A percentile compares a stretch with the other conserved stretches of the same genome.
Evolutionary conservation across 2,329 filamentous ascomycete genomes (phyloP).

Genomic region (Colletotrichum liaoningense): DNA sequence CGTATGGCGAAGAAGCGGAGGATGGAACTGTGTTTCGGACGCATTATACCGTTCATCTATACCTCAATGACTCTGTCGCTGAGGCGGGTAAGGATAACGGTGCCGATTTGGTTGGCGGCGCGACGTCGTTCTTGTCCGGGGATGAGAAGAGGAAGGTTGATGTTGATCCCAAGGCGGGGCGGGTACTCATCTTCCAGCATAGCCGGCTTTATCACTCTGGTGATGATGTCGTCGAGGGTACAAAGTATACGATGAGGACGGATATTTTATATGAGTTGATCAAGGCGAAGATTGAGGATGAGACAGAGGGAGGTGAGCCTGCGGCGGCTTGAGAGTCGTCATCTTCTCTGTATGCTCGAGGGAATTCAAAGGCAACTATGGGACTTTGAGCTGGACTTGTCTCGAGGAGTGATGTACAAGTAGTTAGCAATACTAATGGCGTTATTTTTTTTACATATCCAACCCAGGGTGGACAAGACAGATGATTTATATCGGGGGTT

Average conservation of each 20-base stretch:
- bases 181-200: slow-evolving; percentile 72
- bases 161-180: slow-evolving; percentile 66
- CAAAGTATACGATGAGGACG: slow-evolving; percentile 68
- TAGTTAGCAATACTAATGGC: too few species aligned
- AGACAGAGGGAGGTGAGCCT: neutral
- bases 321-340: neutral
- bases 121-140: slow-evolving; percentile 64
- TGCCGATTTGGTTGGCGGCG: slow-evolving; percentile 60
- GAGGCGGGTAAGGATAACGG: slow-evolving; percentile 45
- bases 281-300: neutral
- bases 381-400: too few species aligned
- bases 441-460: too few species aligned
- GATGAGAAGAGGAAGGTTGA: slow-evolving; percentile 58
- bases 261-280: slow-evolving; percentile 60
- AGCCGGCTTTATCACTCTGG: slow-evolving; percentile 62
- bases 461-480: too few species aligned
- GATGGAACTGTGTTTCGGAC: slow-evolving; percentile 58
- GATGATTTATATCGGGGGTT: too few species aligned
- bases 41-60: slow-evolving; percentile 67
- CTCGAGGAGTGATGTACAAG: too few species aligned
- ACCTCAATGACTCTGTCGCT: slow-evolving; percentile 61
- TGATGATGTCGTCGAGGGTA: slow-evolving; percentile 60
- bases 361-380: neutral
- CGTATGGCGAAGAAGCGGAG: slow-evolving; percentile 63
- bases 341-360: neutral